Base-by-base conservation (phyloP, 139 green algal species). In the Nannochloris sp. region DNA sequence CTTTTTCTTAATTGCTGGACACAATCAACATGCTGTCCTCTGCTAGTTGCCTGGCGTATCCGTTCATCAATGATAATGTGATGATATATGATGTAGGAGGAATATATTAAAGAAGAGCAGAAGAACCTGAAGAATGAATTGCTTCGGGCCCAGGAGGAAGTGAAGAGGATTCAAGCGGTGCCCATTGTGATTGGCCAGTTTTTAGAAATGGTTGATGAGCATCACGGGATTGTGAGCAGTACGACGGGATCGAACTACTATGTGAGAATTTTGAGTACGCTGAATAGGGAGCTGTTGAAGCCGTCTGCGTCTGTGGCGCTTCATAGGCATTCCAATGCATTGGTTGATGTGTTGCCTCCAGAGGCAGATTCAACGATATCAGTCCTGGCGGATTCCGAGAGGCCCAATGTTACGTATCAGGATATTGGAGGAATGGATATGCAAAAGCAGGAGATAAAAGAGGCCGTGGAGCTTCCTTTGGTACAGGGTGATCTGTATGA, bases 61-160 rank as follows among this genome's bases (percentile, higher is more conserved):
- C 27, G 27, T 29, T 29, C 27, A 29, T 27, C 24, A 27, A 27
- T 27, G 3, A 29, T 29, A 29, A 29, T 40, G 8, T 40, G 8
- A 3, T 40, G 8, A 12, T 40, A 40, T 11, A 11, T 40, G 34
- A 40, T 40, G 31, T 75, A 88, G 83, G 94, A 99, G 81, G 92
- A 97, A 62, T 99, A 99, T 74, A 97, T 99, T 73, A 97, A 97
- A 64, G 94, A 99, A 75, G 94, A 99, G 75, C 90, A 97, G 71
- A 87, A 90, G 51, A 97, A 92, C 75, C 80, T 99, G 16, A 97
- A 97, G 81, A 84, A 91, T 8, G 94, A 99, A 79, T 81, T 98
- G 61, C 76, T 99, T 73, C 81, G 90, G 4, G 92, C 94, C 7
- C 92, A 97, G 69, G 94, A 99, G 75, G 92, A 97, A 70, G 61